Evolutionary conservation across 306 rosid species (phyloP).

Genomic region (Erythrophleum fordii): DNA sequence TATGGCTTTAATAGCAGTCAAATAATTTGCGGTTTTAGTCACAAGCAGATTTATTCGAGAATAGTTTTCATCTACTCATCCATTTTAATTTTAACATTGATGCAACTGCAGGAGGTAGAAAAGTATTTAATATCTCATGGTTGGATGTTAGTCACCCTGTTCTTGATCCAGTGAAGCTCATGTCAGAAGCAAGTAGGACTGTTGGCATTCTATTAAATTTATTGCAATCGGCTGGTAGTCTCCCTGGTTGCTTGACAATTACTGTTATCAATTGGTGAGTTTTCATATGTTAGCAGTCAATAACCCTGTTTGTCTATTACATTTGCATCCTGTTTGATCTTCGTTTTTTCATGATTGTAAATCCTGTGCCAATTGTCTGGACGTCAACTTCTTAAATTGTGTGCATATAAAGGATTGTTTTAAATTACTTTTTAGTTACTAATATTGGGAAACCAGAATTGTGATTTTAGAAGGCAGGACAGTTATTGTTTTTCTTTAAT

Average conservation of each 20-base stretch:
- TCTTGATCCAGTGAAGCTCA: conserved; percentile 72
- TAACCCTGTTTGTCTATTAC: conserved; percentile 19
- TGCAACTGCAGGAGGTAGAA: conserved; percentile 53
- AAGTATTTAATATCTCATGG: conserved; percentile 78
- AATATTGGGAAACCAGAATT: not conserved
- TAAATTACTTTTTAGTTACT: not conserved
- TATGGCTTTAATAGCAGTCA: conserved; percentile 24
- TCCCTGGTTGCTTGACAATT: conserved; percentile 81
- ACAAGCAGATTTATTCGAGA: conserved; percentile 8
- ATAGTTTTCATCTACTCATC: conserved; percentile 28
- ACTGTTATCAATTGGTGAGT: conserved; percentile 91
- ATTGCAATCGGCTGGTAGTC: conserved; percentile 64
- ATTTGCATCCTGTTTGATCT: conserved; percentile 15
- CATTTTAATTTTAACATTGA: conserved; percentile 39
- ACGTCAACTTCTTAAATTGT: conserved; percentile 3
- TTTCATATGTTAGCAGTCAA: conserved; percentile 32
- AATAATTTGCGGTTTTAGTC: conserved; percentile 1
- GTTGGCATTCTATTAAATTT: conserved; percentile 79
- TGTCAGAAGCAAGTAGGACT: conserved; percentile 84
- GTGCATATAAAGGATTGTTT: conserved; percentile 14
- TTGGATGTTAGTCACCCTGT: conserved; percentile 81
- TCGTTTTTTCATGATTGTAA: conserved; percentile 17
- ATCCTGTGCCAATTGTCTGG: conserved; percentile 8
- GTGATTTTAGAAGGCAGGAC: not conserved
- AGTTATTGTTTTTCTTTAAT: not conserved